Conservation (phyloP, 2,329 filamentous ascomycete genomes). For the Rugonectria rugulosa region DNA sequence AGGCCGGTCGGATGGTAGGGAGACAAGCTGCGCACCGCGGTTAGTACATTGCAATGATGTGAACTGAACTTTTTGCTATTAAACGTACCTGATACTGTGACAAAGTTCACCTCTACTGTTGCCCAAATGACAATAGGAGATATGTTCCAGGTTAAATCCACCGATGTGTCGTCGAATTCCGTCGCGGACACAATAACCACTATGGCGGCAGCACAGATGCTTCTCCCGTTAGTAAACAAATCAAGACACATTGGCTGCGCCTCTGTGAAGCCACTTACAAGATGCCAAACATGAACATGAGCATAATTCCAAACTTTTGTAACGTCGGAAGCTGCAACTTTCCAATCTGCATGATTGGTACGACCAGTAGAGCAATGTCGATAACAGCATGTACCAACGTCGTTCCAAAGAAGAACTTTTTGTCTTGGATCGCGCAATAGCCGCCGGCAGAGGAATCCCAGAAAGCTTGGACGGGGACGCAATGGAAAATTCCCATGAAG, state of each 20-base stretch:
- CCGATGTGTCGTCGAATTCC: constrained; percentile 16
- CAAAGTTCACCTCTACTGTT: constrained; percentile 35
- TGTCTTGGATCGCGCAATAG: constrained; percentile 34
- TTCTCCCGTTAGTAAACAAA: no score
- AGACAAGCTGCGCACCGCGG: constrained; percentile 22
- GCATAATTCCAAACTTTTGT: constrained; percentile 39
- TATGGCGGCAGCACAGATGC: constrained; percentile 30
- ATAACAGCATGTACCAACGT: constrained; percentile 41
- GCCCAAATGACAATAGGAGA: constrained; percentile 34
- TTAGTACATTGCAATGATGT: background rate
- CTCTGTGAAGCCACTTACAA: constrained; percentile 34
- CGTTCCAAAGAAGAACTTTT: constrained; percentile 45
- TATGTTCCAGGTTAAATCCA: constrained; percentile 35
- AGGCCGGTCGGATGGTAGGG: constrained; percentile 31
- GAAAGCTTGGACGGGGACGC: constrained; percentile 25
- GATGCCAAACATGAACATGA: constrained; percentile 42
- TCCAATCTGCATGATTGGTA: constrained; percentile 42
- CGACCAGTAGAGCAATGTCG: constrained; percentile 41
- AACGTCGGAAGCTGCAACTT: constrained; percentile 38
- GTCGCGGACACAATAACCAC: constrained; percentile 31
- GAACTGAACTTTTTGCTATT: background rate
- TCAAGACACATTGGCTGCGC: background rate
- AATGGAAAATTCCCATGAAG: constrained; percentile 30
- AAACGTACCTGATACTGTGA: constrained; percentile 33
- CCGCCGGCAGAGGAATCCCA: constrained; percentile 23